Conservation (phyloP, 2,329 filamentous ascomycete species). For the Aspergillus phoenicis region DNA sequence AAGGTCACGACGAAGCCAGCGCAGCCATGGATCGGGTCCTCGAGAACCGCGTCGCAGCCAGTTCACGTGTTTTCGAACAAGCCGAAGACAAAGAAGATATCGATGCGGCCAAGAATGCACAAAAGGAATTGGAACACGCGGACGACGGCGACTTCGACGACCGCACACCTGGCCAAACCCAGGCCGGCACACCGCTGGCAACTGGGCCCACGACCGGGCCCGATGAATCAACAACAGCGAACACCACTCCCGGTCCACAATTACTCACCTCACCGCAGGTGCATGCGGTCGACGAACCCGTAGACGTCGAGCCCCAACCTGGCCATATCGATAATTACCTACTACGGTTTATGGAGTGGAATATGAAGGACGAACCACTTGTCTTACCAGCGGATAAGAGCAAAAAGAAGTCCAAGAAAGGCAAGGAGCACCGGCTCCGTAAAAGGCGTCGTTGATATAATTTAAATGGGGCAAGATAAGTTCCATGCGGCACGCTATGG, state of each 20-base stretch:
- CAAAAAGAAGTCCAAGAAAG: conserved; percentile 52
- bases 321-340: conserved; percentile 75
- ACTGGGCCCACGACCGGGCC: conserved; percentile 40
- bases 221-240: conserved; percentile 28
- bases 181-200: conserved; percentile 40
- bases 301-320: conserved; percentile 51
- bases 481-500: too few species aligned
- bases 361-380: conserved; percentile 53
- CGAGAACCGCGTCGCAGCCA: conserved; percentile 65
- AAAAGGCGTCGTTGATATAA: conserved; percentile 36
- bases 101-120: conserved; percentile 79
- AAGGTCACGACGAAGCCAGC: conserved; percentile 71
- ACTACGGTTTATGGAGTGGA: conserved; percentile 67
- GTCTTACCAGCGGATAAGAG: conserved; percentile 51
- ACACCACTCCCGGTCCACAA: conserved; percentile 12
- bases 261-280: conserved; percentile 21
- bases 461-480: neutral
- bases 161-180: conserved; percentile 48
- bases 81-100: conserved; percentile 94
- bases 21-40: conserved; percentile 86
- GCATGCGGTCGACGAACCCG: conserved; percentile 28
- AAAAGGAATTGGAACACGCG: conserved; percentile 81
- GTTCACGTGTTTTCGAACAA: conserved; percentile 76
- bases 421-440: conserved; percentile 49
- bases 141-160: conserved; percentile 86